Conservation (phyloP, 1,284 basidiomycete genomes). For the Cutaneotrichosporon sp. region DNA sequence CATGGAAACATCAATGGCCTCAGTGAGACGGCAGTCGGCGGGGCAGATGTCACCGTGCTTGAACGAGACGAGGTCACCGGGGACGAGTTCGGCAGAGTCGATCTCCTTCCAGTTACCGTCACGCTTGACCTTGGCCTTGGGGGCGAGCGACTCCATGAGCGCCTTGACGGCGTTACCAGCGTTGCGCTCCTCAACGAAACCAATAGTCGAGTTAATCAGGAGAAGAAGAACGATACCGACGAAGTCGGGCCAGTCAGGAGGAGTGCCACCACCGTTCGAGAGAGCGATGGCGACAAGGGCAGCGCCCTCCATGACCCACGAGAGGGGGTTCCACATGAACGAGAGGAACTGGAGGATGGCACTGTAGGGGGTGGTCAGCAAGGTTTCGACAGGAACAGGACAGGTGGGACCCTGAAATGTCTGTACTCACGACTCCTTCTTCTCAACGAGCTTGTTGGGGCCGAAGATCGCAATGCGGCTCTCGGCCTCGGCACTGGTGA, state of each 20-base stretch:
- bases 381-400: neutral
- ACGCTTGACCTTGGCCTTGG: conserved; percentile 91
- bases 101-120: conserved; percentile 80
- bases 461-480: conserved; percentile 93
- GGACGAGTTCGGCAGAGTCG: conserved; percentile 81
- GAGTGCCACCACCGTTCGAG: conserved; percentile 78
- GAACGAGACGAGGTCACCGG: conserved; percentile 92
- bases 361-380: conserved; percentile 29
- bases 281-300: conserved; percentile 94
- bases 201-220: conserved; percentile 92
- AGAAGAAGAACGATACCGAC: conserved; percentile 91
- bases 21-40: conserved; percentile 90
- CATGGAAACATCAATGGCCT: conserved; percentile 92
- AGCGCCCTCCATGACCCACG: conserved; percentile 99
- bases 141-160: conserved; percentile 97
- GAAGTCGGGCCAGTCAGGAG: conserved; percentile 97
- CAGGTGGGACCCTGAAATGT: neutral
- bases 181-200: conserved; percentile 96
- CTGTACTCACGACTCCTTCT: conserved; percentile 68
- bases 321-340: conserved; percentile 99
- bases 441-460: conserved; percentile 89
- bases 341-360: conserved; percentile 71
- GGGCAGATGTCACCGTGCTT: conserved; percentile 98
- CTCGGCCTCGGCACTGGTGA: conserved; percentile 68
- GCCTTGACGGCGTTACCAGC: conserved; percentile 99